Evolutionary conservation across 768 basidiomycete genomes (phyloP).

Genomic region (Panellus pusillus): DNA sequence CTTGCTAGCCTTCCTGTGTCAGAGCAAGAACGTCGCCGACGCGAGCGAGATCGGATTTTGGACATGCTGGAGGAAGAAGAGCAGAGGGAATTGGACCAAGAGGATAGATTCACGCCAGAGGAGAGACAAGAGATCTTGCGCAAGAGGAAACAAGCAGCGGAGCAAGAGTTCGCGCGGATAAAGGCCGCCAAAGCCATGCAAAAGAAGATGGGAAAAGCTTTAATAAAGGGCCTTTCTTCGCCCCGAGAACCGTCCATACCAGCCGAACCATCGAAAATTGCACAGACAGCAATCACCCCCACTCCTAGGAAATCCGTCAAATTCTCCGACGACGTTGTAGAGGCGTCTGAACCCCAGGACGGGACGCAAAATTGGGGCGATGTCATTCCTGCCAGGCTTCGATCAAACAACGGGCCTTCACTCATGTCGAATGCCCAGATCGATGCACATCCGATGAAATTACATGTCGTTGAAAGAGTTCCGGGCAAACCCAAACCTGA

Average conservation of each 20-base stretch:
- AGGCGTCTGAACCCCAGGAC: background rate
- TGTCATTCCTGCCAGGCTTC: slow-evolving; percentile 50
- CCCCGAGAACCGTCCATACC: slow-evolving; percentile 40
- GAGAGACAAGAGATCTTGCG: slow-evolving; percentile 46
- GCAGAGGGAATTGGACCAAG: slow-evolving; percentile 40
- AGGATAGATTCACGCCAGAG: slow-evolving; percentile 41
- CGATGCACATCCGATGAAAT: slow-evolving; percentile 57
- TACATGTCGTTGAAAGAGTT: slow-evolving; percentile 65
- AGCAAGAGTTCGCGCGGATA: slow-evolving; percentile 37
- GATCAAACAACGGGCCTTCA: slow-evolving; percentile 36
- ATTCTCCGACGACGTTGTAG: slow-evolving; percentile 51
- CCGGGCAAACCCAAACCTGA: slow-evolving; percentile 32
- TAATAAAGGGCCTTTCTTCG: slow-evolving; percentile 48
- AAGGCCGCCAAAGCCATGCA: slow-evolving; percentile 56
- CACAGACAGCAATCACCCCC: slow-evolving; percentile 28
- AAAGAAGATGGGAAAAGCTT: slow-evolving; percentile 76
- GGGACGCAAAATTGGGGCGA: slow-evolving; percentile 50
- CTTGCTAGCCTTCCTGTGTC: slow-evolving; percentile 44
- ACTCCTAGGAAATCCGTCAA: slow-evolving; percentile 60
- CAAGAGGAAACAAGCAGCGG: slow-evolving; percentile 50
- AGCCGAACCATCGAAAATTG: slow-evolving; percentile 17
- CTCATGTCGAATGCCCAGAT: slow-evolving; percentile 36
- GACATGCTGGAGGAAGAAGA: slow-evolving; percentile 76
- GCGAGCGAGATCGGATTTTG: slow-evolving; percentile 64
- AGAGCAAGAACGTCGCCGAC: slow-evolving; percentile 50